Evolutionary conservation across 2,329 filamentous ascomycete species (phyloP), one percentile per base, ranked within the genome.

Genomic region (Neonectria coccinea): DNA sequence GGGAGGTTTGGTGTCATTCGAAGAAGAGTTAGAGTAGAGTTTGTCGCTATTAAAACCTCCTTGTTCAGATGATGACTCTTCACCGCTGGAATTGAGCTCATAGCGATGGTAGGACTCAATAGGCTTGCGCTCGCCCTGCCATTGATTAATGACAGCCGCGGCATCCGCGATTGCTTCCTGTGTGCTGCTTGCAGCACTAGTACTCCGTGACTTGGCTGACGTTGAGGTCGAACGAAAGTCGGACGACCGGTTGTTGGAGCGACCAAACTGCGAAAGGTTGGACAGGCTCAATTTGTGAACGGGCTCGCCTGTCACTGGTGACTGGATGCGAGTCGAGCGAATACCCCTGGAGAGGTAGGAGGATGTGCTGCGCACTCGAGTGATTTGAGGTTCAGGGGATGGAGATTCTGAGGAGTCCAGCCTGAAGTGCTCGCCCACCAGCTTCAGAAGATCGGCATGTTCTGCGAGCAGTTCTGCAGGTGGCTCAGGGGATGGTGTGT

Each of bases 301-400:
- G 9, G 59, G 57, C 11, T 50, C 22, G 5, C 69, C 65, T 10
- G 72, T 70, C 9, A 68, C 64, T 5, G 77, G 77, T n/a, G 78
- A 79, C 33, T 73, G 71, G 1, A 73, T 29, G 18, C 68, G 59
- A 11, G 62, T 66, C 5, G 70, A 70, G 9, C 45, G 59, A n/a
- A 70, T 59, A 2, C 68, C 68, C 2, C 70, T 61, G 11, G 73
- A 71, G 14, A 71, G 74, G 42, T 79, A 79, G 1, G 77, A 79
- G n/a, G 77, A 79, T 4, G 68, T 60, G 53, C 72, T 77, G n/a
- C 75, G 72, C 33, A 56, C 59, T 18, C 59, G 63, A 20, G 50
- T 39, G 16, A 61, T 27, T 4, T 12, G 42, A 20, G 39, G 48
- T 5, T 67, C 64, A 16, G 64, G 56, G 42, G 66, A 70, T 10